Conservation (phyloP, 805 yeast genomes). For the Candida multigemmis region DNA sequence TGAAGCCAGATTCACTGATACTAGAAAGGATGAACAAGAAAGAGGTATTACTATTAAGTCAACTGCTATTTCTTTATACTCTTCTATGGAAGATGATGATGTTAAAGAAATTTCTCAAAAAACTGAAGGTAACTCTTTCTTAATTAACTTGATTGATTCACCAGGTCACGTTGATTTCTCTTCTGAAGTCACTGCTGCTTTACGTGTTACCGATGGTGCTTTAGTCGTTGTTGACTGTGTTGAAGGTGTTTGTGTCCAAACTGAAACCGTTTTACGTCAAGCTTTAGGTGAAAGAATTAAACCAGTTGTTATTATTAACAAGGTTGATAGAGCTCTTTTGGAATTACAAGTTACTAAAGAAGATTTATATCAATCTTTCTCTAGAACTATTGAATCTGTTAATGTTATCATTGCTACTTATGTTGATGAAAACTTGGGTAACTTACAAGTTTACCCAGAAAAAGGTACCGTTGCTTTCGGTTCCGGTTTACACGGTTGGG, state of each 20-base stretch:
- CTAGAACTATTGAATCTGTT: constrained; percentile 99
- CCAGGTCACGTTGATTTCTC: constrained; percentile 99
- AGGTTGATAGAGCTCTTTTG: constrained; percentile 98
- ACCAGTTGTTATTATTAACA: constrained; percentile 98
- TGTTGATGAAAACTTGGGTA: constrained; percentile 86
- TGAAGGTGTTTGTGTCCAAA: constrained; percentile 99
- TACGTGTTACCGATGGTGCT: constrained; percentile 99
- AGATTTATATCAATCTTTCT: constrained; percentile 95
- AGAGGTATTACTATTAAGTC: constrained; percentile 99
- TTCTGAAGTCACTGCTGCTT: constrained; percentile 99
- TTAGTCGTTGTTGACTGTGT: constrained; percentile 98
- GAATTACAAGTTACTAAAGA: constrained; percentile 99
- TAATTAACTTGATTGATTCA: constrained; percentile 96
- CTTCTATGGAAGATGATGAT: constrained; percentile 81
- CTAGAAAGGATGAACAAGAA: constrained; percentile 99
- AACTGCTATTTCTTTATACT: constrained; percentile 93
- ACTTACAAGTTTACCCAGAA: constrained; percentile 97
- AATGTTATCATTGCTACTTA: constrained; percentile 97
- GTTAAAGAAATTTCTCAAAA: constrained; percentile 85
- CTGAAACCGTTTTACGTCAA: constrained; percentile 99
- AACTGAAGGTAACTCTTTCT: constrained; percentile 88
- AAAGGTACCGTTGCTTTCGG: constrained; percentile 99
- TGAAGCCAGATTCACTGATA: constrained; percentile 99
- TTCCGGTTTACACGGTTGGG: constrained; percentile 99
- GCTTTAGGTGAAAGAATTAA: constrained; percentile 98